phyloP scores from a whole-genome alignment of 2,329 filamentous ascomycete genomes.

The Atkinsonella hypoxylon region DNA sequence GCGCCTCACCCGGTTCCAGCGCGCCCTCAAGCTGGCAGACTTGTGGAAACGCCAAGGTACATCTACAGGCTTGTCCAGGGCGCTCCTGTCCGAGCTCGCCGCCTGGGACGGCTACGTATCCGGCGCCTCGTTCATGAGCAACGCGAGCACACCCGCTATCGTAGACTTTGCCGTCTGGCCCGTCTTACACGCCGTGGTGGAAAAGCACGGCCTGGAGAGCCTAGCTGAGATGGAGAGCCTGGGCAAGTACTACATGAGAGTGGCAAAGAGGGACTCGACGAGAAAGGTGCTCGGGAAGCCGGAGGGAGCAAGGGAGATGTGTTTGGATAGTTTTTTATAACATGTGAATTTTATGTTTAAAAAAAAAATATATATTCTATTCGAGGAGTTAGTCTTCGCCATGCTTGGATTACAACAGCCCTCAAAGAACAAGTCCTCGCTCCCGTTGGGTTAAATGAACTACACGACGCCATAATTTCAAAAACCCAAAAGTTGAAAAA shows the following conservation, averaged over 20 bases:
- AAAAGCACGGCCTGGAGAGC: slow-evolving; percentile 18
- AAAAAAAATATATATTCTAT: no score
- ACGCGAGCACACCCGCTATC: not conserved
- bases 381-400: no score
- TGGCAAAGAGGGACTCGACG: slow-evolving; percentile 14
- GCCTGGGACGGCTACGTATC: slow-evolving; percentile 28
- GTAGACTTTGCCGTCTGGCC: slow-evolving; percentile 48
- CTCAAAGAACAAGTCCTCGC: no score
- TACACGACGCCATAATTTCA: no score
- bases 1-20: slow-evolving; percentile 30
- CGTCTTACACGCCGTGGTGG: slow-evolving; percentile 34
- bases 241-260: slow-evolving; percentile 24
- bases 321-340: not conserved
- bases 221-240: slow-evolving; percentile 21
- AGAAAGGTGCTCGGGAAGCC: slow-evolving; percentile 13
- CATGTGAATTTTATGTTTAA: not conserved
- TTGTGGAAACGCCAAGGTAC: slow-evolving; percentile 2
- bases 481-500: no score
- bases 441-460: no score
- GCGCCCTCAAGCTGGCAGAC: slow-evolving; percentile 22
- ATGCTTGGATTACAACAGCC: no score
- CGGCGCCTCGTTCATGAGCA: not conserved
- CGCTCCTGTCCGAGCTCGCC: slow-evolving; percentile 22
- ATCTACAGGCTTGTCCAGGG: slow-evolving; percentile 5
- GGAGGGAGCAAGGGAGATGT: not conserved